Evolutionary conservation across 495 filamentous ascomycete species (phyloP).

Genomic region (Penicillium samsonianum): DNA sequence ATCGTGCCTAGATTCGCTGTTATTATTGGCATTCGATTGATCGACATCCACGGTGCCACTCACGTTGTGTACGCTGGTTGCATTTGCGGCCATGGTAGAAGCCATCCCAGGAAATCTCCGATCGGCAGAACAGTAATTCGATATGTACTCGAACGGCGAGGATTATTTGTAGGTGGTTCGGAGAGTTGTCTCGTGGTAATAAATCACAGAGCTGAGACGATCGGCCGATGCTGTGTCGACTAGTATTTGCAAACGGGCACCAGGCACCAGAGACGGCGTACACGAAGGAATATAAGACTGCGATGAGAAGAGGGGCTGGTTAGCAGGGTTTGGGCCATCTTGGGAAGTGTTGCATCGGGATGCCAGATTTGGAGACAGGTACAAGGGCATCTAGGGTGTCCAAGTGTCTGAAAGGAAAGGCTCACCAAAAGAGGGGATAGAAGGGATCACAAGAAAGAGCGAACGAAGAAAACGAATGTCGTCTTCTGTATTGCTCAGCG

Average conservation of each 20-base stretch:
- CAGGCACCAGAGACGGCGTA: constrained; percentile 37
- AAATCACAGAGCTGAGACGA: constrained; percentile 24
- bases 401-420: constrained; percentile 14
- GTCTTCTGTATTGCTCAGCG: constrained; percentile 22
- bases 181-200: constrained; percentile 16
- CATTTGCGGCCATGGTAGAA: constrained; percentile 44
- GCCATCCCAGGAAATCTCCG: constrained; percentile 35
- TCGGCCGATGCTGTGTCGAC: constrained; percentile 18
- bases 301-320: constrained; percentile 11
- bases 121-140: constrained; percentile 20
- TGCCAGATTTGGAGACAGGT: neutral
- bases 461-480: constrained; percentile 14
- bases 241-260: constrained; percentile 34
- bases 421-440: constrained; percentile 35
- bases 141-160: constrained; percentile 34
- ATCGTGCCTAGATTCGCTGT: constrained; percentile 32
- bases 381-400: constrained; percentile 13
- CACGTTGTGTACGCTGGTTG: constrained; percentile 43
- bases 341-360: neutral
- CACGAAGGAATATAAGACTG: constrained; percentile 35
- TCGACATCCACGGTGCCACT: constrained; percentile 13
- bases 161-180: constrained; percentile 25
- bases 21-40: neutral
- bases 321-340: constrained; percentile 16
- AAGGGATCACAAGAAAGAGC: constrained; percentile 19